Conservation (phyloP, 306 rosid species). For the Delonix regia region DNA sequence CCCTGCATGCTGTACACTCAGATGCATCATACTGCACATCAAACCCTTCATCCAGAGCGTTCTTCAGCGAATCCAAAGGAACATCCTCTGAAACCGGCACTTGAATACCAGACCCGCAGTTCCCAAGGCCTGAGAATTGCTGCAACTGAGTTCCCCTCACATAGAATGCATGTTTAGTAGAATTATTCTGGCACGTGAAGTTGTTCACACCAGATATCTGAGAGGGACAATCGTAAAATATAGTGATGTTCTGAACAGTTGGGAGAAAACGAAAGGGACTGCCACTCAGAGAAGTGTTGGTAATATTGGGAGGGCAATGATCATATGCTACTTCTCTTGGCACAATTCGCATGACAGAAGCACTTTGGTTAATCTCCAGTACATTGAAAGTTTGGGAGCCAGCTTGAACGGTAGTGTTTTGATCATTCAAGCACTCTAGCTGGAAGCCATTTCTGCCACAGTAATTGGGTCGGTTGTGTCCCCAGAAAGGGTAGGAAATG, state of each 20-base stretch:
- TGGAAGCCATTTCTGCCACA: slow-evolving; percentile 33
- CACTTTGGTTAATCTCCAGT: background rate
- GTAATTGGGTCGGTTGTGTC: slow-evolving; percentile 28
- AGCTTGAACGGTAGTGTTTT: slow-evolving; percentile 36
- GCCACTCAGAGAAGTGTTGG: background rate
- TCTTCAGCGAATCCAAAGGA: slow-evolving; percentile 34
- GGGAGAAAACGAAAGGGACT: background rate
- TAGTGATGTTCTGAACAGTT: slow-evolving; percentile 30
- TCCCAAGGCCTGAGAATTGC: slow-evolving; percentile 5
- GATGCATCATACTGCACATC: slow-evolving; percentile 37
- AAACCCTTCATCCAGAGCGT: slow-evolving; percentile 39
- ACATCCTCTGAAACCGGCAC: slow-evolving; percentile 36
- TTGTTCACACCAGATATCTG: slow-evolving; percentile 3
- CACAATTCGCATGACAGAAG: background rate
- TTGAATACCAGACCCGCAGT: slow-evolving; percentile 32
- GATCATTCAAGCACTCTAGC: slow-evolving; percentile 29
- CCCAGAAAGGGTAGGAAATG: slow-evolving; percentile 58
- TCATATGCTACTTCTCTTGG: background rate
- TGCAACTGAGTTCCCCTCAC: slow-evolving; percentile 33
- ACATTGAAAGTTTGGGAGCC: slow-evolving; percentile 42
- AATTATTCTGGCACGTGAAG: slow-evolving; percentile 37
- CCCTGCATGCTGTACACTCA: background rate
- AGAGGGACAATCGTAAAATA: slow-evolving; percentile 42
- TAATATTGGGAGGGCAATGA: background rate
- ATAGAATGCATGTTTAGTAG: slow-evolving; percentile 34